phyloP scores from a whole-genome alignment of 2,329 filamentous ascomycete species.

The Trichoderma arundinaceum region DNA sequence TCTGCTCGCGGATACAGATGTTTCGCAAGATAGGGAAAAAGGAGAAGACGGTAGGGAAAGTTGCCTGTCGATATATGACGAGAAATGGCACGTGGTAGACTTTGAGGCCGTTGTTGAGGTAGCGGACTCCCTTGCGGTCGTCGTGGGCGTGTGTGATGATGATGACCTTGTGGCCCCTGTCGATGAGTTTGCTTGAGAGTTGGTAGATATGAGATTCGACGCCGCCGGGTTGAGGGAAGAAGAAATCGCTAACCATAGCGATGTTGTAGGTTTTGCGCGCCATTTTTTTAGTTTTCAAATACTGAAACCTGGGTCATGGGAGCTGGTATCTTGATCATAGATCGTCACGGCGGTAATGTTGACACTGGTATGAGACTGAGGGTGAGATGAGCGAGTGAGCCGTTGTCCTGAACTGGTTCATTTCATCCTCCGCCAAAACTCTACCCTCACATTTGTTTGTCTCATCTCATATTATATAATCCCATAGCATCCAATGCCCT shows the following conservation, averaged over 20 bases:
- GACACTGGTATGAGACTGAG: slow-evolving; percentile 29
- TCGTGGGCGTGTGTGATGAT: slow-evolving; percentile 96
- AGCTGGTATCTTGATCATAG: neutral
- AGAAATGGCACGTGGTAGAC: slow-evolving; percentile 98
- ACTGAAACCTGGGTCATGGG: neutral
- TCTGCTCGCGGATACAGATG: slow-evolving; percentile 90
- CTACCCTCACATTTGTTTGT: neutral
- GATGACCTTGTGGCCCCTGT: slow-evolving; percentile 96
- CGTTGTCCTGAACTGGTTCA: neutral
- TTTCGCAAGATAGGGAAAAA: slow-evolving; percentile 98
- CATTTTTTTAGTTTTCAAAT: slow-evolving; percentile 46
- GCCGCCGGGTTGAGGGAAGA: slow-evolving; percentile 96
- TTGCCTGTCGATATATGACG: slow-evolving; percentile 91
- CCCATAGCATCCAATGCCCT: neutral
- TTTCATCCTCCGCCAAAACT: neutral
- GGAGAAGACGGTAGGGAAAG: slow-evolving; percentile 96
- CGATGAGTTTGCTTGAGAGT: slow-evolving; percentile 91
- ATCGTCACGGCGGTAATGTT: slow-evolving; percentile 24
- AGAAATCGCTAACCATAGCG: slow-evolving; percentile 98
- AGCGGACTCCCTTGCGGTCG: slow-evolving; percentile 88
- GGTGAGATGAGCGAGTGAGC: slow-evolving; percentile 16
- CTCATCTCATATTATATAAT: neutral
- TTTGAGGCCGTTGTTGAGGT: slow-evolving; percentile 96
- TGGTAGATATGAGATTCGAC: slow-evolving; percentile 99
- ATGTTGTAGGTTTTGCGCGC: slow-evolving; percentile 68